Evolutionary conservation across 2,329 filamentous ascomycete genomes (phyloP).

Genomic region (Penicillium psychrosexuale): DNA sequence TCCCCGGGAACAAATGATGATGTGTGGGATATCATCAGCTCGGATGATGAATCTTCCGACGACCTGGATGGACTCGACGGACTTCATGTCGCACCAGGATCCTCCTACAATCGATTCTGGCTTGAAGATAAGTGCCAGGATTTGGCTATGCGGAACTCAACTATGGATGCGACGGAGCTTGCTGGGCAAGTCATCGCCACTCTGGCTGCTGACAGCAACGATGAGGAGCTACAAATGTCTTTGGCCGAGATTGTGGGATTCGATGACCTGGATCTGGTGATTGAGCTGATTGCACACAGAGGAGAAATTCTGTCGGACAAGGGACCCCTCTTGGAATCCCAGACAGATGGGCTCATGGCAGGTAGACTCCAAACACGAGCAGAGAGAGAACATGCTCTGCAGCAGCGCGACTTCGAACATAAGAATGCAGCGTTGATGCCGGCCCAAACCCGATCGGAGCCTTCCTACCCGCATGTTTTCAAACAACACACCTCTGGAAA

Average conservation of each 20-base stretch:
- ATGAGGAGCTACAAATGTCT: constrained; percentile 87
- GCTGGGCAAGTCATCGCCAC: constrained; percentile 73
- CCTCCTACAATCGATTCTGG: constrained; percentile 63
- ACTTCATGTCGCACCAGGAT: constrained; percentile 27
- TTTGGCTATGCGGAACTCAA: constrained; percentile 64
- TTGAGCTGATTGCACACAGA: constrained; percentile 79
- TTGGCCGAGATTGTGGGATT: constrained; percentile 89
- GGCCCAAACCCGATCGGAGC: constrained; percentile 66
- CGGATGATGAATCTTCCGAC: constrained; percentile 65
- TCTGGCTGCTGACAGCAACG: constrained; percentile 65
- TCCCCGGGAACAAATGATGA: constrained; percentile 67
- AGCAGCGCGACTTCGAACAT: constrained; percentile 74
- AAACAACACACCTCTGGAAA: constrained; percentile 80
- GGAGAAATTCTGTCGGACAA: constrained; percentile 58
- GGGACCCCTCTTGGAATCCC: constrained; percentile 29
- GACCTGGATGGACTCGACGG: constrained; percentile 53
- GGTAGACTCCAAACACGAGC: constrained; percentile 67
- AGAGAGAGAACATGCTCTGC: constrained; percentile 75
- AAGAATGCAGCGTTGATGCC: constrained; percentile 72
- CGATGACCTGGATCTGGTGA: constrained; percentile 88
- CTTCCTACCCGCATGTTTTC: constrained; percentile 91
- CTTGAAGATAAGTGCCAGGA: constrained; percentile 64
- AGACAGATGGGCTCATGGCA: constrained; percentile 47
- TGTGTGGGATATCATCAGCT: constrained; percentile 88
- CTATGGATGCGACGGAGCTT: constrained; percentile 66